Conservation (phyloP, 306 rosid genomes). For the Cicer yamashitae region DNA sequence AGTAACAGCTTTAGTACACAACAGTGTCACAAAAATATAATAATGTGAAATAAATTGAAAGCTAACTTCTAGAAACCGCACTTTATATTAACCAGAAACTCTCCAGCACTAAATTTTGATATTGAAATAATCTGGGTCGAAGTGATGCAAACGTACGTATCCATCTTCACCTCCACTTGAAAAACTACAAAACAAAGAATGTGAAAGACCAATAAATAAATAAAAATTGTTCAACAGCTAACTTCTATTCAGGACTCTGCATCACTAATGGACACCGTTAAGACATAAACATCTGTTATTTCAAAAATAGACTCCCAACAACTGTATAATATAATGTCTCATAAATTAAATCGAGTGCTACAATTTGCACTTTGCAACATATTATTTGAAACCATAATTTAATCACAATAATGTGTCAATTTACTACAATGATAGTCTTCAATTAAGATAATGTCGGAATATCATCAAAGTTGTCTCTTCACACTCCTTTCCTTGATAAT, state of each 20-base stretch:
- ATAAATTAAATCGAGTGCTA: neutral
- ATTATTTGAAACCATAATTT: neutral
- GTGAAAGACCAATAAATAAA: conserved; percentile 4
- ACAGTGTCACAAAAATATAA: neutral
- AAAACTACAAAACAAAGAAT: conserved; percentile 58
- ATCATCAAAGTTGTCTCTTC: too few relatives aligned
- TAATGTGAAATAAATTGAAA: neutral
- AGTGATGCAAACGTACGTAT: conserved; percentile 88
- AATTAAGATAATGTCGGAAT: too few relatives aligned
- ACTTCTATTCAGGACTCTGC: neutral
- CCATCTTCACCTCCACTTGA: conserved; percentile 99
- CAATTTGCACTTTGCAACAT: neutral
- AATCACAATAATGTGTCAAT: neutral
- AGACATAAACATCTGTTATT: neutral
- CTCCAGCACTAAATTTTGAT: conserved; percentile 67
- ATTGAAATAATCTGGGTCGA: conserved; percentile 88
- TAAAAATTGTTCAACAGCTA: neutral
- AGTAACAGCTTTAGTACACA: conserved; percentile 8
- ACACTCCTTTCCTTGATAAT: too few relatives aligned
- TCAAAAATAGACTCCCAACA: neutral
- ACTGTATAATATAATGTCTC: neutral
- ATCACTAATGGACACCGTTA: neutral
- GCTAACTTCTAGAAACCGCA: conserved; percentile 30
- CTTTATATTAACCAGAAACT: conserved; percentile 24
- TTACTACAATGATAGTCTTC: neutral